Percentiles rank a stretch among this genome's conserved stretches.
Evolutionary conservation across 2,329 filamentous ascomycete species (phyloP).

Genomic region (Calonectria pteridis): DNA sequence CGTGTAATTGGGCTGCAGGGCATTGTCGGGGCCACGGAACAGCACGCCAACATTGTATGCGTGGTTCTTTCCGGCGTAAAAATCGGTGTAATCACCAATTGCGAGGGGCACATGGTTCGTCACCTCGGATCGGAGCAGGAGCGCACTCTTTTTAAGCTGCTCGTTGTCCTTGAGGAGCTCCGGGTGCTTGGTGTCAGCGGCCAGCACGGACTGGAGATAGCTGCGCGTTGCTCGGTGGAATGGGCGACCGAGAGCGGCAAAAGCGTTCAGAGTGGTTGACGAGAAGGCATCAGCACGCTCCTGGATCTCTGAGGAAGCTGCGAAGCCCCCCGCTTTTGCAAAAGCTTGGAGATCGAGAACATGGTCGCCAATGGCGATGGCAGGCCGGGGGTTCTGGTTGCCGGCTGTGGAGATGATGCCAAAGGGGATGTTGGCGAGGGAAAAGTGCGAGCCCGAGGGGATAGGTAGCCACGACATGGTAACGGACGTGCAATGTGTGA

Average conservation of each 20-base stretch:
- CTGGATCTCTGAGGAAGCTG: constrained; percentile 39
- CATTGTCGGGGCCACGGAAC: constrained; percentile 80
- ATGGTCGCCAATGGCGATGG: constrained; percentile 79
- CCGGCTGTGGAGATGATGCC: constrained; percentile 79
- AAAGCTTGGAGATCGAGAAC: constrained; percentile 78
- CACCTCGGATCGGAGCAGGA: constrained; percentile 58
- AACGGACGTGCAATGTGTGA: not conserved
- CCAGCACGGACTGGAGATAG: constrained; percentile 73
- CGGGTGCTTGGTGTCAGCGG: constrained; percentile 62
- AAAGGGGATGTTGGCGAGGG: constrained; percentile 85
- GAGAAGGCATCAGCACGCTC: constrained; percentile 44
- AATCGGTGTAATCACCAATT: constrained; percentile 88
- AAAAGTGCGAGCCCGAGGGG: constrained; percentile 48
- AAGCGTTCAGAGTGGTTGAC: constrained; percentile 47
- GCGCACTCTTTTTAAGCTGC: constrained; percentile 43
- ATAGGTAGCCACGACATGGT: constrained; percentile 49
- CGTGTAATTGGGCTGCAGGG: constrained; percentile 84
- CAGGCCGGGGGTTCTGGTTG: constrained; percentile 70
- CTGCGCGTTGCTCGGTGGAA: constrained; percentile 78
- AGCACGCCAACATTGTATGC: constrained; percentile 78
- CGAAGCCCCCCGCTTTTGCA: constrained; percentile 58
- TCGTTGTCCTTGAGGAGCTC: constrained; percentile 53
- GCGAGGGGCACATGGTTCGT: constrained; percentile 79
- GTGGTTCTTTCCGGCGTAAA: constrained; percentile 85
- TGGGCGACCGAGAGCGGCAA: constrained; percentile 69